Evolutionary conservation across 805 yeast species (phyloP).

Genomic region (Candida qinlingensis): DNA sequence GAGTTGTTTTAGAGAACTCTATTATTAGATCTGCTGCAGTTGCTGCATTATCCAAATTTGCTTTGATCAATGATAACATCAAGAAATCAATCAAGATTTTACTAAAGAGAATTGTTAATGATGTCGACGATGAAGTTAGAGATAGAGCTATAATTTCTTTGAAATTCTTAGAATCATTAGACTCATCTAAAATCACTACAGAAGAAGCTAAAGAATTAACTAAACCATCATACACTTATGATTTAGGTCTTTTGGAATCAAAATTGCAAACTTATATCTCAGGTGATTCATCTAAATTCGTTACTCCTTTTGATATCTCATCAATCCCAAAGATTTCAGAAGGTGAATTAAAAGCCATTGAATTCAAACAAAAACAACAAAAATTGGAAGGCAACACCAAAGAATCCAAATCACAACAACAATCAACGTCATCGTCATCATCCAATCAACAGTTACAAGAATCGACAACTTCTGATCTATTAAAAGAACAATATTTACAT

Average conservation of each 20-base stretch:
- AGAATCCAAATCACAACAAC: slow-evolving; percentile 2
- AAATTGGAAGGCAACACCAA: slow-evolving; percentile 22
- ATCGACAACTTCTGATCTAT: slow-evolving; percentile 28
- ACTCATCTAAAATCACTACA: slow-evolving; percentile 30
- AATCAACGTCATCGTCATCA: background rate
- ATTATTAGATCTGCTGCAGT: slow-evolving; percentile 95
- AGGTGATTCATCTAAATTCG: slow-evolving; percentile 32
- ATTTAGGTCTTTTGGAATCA: slow-evolving; percentile 72
- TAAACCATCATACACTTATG: slow-evolving; percentile 63
- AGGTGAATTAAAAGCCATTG: slow-evolving; percentile 64
- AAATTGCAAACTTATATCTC: slow-evolving; percentile 68
- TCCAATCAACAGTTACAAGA: slow-evolving; percentile 9
- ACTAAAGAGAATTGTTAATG: slow-evolving; percentile 78
- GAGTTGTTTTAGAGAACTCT: slow-evolving; percentile 94
- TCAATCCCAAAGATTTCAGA: slow-evolving; percentile 59
- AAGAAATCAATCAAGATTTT: slow-evolving; percentile 66
- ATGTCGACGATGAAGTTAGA: slow-evolving; percentile 94
- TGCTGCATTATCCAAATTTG: slow-evolving; percentile 86
- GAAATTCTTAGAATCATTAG: slow-evolving; percentile 45
- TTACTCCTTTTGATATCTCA: slow-evolving; percentile 65
- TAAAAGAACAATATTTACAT: slow-evolving; percentile 62
- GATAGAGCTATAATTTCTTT: slow-evolving; percentile 91
- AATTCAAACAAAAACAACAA: slow-evolving; percentile 48
- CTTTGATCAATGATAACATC: slow-evolving; percentile 62
- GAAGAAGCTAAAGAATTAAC: slow-evolving; percentile 44